A percentile compares a stretch with the other conserved stretches of the same genome.
Evolutionary conservation across 2,329 filamentous ascomycete genomes (phyloP).

Genomic region (Fusarium chuoi): DNA sequence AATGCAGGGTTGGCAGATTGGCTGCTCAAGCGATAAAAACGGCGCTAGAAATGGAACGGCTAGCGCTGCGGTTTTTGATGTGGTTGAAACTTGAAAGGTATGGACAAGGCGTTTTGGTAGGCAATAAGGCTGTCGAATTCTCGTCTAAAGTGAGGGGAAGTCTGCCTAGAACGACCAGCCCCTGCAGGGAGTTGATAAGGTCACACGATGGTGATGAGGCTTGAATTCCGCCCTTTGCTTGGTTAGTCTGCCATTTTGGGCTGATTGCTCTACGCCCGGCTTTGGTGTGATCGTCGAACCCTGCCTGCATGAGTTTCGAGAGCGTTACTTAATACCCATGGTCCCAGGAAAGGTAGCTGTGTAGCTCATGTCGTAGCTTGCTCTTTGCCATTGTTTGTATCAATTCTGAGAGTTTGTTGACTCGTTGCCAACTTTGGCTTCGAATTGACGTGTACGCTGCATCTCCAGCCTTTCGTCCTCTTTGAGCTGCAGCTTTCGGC

Average conservation of each 20-base stretch:
- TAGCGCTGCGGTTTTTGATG: conserved; percentile 7
- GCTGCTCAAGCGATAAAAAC: conserved; percentile 8
- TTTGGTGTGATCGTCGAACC: conserved; percentile 27
- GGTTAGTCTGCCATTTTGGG: conserved; percentile 7
- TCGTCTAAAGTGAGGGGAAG: conserved; percentile 10
- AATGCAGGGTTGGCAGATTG: conserved; percentile 35
- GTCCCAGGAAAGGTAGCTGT: conserved; percentile 21
- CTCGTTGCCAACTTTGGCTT: conserved; percentile 12
- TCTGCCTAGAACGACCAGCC: conserved; percentile 20
- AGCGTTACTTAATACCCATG: conserved; percentile 41
- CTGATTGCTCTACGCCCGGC: conserved; percentile 34
- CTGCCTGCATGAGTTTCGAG: conserved; percentile 8
- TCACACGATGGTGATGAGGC: conserved; percentile 36
- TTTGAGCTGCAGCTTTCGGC: background rate
- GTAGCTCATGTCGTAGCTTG: background rate
- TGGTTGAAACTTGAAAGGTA: conserved; percentile 25
- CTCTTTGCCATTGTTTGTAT: conserved; percentile 1
- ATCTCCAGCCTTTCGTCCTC: background rate
- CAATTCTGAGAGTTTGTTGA: background rate
- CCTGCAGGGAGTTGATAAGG: background rate
- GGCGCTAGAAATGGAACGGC: conserved; percentile 30
- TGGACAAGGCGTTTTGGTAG: conserved; percentile 35
- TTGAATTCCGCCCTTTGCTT: conserved; percentile 4
- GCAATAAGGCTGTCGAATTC: conserved; percentile 25
- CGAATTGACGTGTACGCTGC: background rate